Base-by-base conservation (phyloP, 345 rosid species). In the Boechera retrofracta region DNA sequence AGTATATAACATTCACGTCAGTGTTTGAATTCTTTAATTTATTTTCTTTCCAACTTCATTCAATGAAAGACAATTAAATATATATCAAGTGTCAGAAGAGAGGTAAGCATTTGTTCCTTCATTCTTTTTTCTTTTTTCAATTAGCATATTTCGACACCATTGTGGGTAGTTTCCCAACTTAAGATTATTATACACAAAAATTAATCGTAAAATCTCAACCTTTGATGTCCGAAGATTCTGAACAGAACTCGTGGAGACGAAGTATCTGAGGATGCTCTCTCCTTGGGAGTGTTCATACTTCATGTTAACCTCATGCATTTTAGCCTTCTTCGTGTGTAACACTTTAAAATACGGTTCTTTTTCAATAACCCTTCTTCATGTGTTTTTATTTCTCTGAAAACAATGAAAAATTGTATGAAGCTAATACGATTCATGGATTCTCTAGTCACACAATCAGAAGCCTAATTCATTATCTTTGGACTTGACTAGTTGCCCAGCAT, bases 91-190 rank as follows among this genome's bases (percentile, higher is more conserved):
- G 64, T 49, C 73, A 57, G 42, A 72, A 13, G 53, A 66, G 73
- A 67, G 77, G 69, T 61, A 78, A 78, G 77, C 77, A 78, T 78
- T 39, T 64, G 72, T 71, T 72, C 72, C 63, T 21, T 21, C 24
- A 21, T 44, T 38, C 10, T 47, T 16, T 4, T 12, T 64, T 35
- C 1, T 21, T 21, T 21, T 21, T 21, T 12, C 1, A 48, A 31
- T 32, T 11, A 7, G 29, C 44, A 47, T 15, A 67, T 29, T 18
- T 64, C 10, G 13, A 54, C 61, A 64, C 48, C 64, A 59, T 68
- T 32, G 42, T 38, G 42, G 42, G 29, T 28, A 59, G 26, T 35
- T 13, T 35, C 26, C 72, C 16, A 59, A 3, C n/a, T 52, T 47
- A 21, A 52, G 33, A n/a, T 47, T 47, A 52, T 28, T 26, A 71